Conservation (phyloP, 441 rosid species). For the Jatropha podagrica region DNA sequence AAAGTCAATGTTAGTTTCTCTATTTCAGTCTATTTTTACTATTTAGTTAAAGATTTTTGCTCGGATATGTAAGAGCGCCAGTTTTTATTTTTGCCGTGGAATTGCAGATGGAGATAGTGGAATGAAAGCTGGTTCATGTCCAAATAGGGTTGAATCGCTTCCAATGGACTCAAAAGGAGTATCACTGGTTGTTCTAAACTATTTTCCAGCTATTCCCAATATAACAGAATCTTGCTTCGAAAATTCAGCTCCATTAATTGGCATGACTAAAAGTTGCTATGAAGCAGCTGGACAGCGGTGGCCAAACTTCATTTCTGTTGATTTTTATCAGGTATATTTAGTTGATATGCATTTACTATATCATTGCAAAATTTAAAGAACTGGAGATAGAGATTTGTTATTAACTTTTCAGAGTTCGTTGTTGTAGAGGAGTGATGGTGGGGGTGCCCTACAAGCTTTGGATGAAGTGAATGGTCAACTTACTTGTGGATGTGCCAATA, state of each 20-base stretch:
- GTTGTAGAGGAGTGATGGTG: constrained; percentile 73
- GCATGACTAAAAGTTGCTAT: constrained; percentile 66
- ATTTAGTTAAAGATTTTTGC: neutral
- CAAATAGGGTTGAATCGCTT: constrained; percentile 68
- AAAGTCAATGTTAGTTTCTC: constrained; percentile 65
- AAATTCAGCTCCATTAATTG: constrained; percentile 70
- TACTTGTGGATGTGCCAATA: constrained; percentile 73
- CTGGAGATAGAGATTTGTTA: neutral
- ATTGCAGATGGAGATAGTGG: constrained; percentile 83
- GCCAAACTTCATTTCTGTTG: constrained; percentile 98
- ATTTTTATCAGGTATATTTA: constrained; percentile 68
- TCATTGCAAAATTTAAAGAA: neutral
- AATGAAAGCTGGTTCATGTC: constrained; percentile 66
- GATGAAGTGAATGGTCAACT: constrained; percentile 82
- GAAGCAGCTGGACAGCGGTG: constrained; percentile 77
- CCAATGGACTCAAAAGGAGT: constrained; percentile 52
- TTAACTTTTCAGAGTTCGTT: constrained; percentile 9
- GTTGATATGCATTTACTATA: constrained; percentile 1
- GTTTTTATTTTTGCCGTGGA: constrained; percentile 13
- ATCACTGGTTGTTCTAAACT: constrained; percentile 72
- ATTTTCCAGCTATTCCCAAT: constrained; percentile 65
- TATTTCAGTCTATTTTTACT: neutral
- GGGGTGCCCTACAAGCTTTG: constrained; percentile 76
- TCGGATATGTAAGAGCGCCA: neutral
- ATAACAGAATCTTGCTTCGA: constrained; percentile 54